Base-by-base conservation (phyloP, 352 stramenopile species). In the Phytophthora quininea region DNA sequence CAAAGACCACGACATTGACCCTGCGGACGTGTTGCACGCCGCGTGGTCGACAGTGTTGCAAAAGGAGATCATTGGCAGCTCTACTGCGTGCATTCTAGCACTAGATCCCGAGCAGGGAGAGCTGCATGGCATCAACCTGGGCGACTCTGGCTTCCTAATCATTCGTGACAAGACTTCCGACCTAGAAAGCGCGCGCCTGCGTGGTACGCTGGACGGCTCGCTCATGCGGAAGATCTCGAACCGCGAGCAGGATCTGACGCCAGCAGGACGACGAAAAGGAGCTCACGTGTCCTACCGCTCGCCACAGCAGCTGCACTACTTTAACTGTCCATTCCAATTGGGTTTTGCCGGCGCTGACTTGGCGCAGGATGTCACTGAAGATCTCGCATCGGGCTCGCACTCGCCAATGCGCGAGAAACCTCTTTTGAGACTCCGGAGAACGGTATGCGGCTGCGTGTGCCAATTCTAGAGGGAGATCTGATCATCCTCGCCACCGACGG, bases 241-340 rank as follows among this genome's bases (percentile, higher is more conserved):
- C 35, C 77, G 74, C 12, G 82, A 91, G 12, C 67, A 56, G n/a
- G 84, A 89, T 50, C 57, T 91, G 19, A 92, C 84, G 35, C 82
- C 84, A 19, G 82, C 84, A 8, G 84, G 84, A 14, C 82, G 86
- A 38, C 83, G 86, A 58, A 93, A 92, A 56, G 86, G 86, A 37
- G 86, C 86, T 2, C 86, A 93, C 48, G 80, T 93, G 27, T 88
- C 90, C 30, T 99, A 99, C 77, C 91, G 98, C 11, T 98, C 91
- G 11, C 94, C 97, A 50, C 96, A 99, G 72, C 97, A 99, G 68
- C 80, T 99, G 9, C 89, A 96, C 57, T 98, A 96, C 47, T 99
- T 99, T 79, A 99, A 99, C 71, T 97, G 98, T 52, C 97, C 97
- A 5, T 99, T 97, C 80, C 97, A 99, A 66, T 50, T 91, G 29